These are phyloP conservation scores for Fusarium nematophilum DNA, from an alignment of 2,329 filamentous ascomycete species.

Conservation along the genomic window DNA sequence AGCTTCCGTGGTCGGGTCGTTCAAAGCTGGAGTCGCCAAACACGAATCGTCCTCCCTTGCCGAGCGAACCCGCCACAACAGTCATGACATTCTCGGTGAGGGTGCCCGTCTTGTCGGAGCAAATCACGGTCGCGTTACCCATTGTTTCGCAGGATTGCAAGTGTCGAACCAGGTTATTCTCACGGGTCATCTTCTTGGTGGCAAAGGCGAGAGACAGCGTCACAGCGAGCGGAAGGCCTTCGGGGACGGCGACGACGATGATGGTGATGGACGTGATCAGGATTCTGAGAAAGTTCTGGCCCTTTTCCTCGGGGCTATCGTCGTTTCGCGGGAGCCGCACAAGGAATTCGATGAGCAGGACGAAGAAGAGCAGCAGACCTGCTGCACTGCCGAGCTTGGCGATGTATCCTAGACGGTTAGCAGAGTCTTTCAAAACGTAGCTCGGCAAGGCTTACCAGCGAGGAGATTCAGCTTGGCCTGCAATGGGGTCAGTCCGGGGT, in stretches of 20 bases:
- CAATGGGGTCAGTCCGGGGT: conserved; percentile 63
- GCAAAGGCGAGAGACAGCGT: conserved; percentile 75
- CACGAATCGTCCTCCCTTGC: conserved; percentile 18
- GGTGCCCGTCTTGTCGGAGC: conserved; percentile 68
- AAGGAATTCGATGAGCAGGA: conserved; percentile 83
- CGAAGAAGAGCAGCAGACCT: conserved; percentile 76
- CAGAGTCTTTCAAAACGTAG: not conserved
- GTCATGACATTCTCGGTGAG: conserved; percentile 75
- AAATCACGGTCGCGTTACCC: conserved; percentile 79
- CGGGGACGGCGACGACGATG: conserved; percentile 74
- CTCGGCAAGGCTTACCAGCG: conserved; percentile 25
- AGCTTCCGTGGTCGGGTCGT: conserved; percentile 38
- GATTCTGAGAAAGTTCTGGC: conserved; percentile 67
- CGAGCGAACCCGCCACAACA: conserved; percentile 72
- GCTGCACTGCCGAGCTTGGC: conserved; percentile 60
- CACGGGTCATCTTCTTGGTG: conserved; percentile 74
- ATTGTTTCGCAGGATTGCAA: conserved; percentile 77
- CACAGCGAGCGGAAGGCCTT: conserved; percentile 74
- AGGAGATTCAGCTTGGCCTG: conserved; percentile 61
- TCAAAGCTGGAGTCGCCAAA: conserved; percentile 59
- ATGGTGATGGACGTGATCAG: conserved; percentile 74
- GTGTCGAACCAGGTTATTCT: conserved; percentile 75
- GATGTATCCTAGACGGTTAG: conserved; percentile 39
- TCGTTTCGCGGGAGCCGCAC: conserved; percentile 65
- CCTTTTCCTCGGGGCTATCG: conserved; percentile 64